Evolutionary conservation across 768 basidiomycete species (phyloP), one percentile per base, ranked within the genome.

Genomic region (Rhizopogon vulgaris): DNA sequence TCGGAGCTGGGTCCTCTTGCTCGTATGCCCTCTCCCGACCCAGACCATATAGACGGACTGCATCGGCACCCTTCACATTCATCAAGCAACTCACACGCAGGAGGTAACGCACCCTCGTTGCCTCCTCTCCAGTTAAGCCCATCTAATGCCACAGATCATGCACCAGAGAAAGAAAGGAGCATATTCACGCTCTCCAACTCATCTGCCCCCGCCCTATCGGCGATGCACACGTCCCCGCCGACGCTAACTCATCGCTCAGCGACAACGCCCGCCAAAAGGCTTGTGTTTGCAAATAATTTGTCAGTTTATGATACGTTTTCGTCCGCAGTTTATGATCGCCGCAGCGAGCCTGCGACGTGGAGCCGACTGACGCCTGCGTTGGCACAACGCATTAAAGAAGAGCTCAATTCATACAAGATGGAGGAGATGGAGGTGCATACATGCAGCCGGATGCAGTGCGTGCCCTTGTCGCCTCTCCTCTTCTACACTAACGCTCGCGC

Each of bases 391-490:
- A 98, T 99, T 69, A 99, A 99, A 78, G 93, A 95, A 72, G 92
- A 95, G 72, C 76, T 99, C 48, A 99, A 99, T 71, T 92, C 91
- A 51, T 98, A 90, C 73, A 98, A 98, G 78, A 91, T 97, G 89
- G 94, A 95, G 71, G 94, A 97, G 74, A 98, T 99, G 95, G 92
- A 94, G 67, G 94, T 99, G 56, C 95, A 98, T 70, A 89, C 90
- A 60, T 76, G 87, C 46, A 94, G 91, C 70, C 84, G 91, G 69
- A 83, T 90, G 61, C 86, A 96, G 90, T 93, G 67, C 59, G 90
- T 82, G 45, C 50, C 48, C 41, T 53, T 45, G 47, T 38, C 49
- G 39, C 42, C 60, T 25, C 49, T 32, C n/a, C 42, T 59, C 41
- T 49, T 48, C 51, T 46, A 58, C 34, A 56, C 51, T 32, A 47